Evolutionary conservation across 2,329 filamentous ascomycete genomes (phyloP), one percentile per base, ranked within the genome.

Genomic region (Cryphonectria radicalis): DNA sequence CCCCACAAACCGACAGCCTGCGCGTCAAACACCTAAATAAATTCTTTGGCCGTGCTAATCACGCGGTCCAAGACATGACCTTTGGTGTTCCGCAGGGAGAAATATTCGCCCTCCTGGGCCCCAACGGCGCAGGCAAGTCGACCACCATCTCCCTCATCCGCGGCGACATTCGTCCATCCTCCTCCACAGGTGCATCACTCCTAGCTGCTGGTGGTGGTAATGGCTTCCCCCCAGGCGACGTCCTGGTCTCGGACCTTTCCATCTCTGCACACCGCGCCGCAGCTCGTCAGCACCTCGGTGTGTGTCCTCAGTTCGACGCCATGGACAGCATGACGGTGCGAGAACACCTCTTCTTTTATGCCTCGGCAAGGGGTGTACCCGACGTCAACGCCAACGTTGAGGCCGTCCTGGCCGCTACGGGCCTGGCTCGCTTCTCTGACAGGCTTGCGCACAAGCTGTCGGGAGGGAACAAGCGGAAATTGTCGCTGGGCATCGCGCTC

Each of bases 381-480:
- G 88, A 95, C 74, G 85, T 96, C 1, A 84, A 91, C 25, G 88
- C 93, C 80, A 97, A 97, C 75, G 93, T 97, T 0, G 82, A 85
- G 1, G 90, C 92, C 42, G 90, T 97, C 5, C 85, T 97, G n/a
- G 84, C 87, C 50, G 94, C 94, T 1, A 94, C 97, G 0, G 94
- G 94, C 0, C 85, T 98, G 0, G 82, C 86, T 8, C 85, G 87
- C 0, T 97, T 94, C 81, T 84, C 88, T 3, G 85, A 89, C 10
- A 89, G 94, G 37, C 93, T 95, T 87, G 95, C 93, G 0, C 86
- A 88, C 69, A 92, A 92, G 63, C 86, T 98, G 0, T 95, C 92
- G 0, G 95, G 95, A 11, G 95, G 95, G 42, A 98, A 97, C 82
- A 97, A 97, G 83, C 87, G 95, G n/a, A 98, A 98, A 81, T 84